Evolutionary conservation across 2,329 filamentous ascomycete species (phyloP).

Genomic region (Fusarium cicatricum): DNA sequence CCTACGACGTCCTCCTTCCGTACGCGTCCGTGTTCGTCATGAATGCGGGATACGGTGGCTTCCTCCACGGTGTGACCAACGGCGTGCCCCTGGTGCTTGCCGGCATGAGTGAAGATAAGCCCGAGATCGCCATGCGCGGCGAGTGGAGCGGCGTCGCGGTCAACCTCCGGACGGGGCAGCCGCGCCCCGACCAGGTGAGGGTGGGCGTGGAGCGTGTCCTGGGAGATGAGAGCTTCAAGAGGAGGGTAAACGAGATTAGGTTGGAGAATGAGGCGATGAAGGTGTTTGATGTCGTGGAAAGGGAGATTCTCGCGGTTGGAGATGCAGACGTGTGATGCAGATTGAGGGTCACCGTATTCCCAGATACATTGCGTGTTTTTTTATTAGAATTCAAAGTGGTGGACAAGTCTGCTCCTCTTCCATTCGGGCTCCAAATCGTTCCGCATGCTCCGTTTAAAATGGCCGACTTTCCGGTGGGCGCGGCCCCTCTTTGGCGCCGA

Average conservation of each 20-base stretch:
- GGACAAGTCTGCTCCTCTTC: too few species aligned
- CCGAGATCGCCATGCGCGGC: constrained; percentile 51
- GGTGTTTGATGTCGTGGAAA: constrained; percentile 34
- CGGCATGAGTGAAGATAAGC: constrained; percentile 53
- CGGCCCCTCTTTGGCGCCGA: constrained; percentile 26
- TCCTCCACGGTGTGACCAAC: constrained; percentile 54
- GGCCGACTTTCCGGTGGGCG: constrained; percentile 15
- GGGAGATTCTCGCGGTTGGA: constrained; percentile 29
- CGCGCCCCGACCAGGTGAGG: constrained; percentile 41
- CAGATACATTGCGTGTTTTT: too few species aligned
- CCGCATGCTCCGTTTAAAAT: not conserved
- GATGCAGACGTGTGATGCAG: constrained; percentile 1
- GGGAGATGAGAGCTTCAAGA: constrained; percentile 42
- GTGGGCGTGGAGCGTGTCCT: constrained; percentile 46
- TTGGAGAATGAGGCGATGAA: constrained; percentile 46
- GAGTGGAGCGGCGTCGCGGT: constrained; percentile 55
- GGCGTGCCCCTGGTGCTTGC: constrained; percentile 58
- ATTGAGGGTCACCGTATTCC: too few species aligned
- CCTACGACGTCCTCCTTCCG: constrained; percentile 57
- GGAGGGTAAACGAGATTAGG: constrained; percentile 42
- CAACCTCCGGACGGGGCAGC: constrained; percentile 51
- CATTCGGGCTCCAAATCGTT: too few species aligned
- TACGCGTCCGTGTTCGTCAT: constrained; percentile 55
- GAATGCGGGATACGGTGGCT: constrained; percentile 59
- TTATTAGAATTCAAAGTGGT: too few species aligned